Evolutionary conservation across 805 yeast genomes (phyloP).

Genomic region (Saccharomycopsis synnaedendra): DNA sequence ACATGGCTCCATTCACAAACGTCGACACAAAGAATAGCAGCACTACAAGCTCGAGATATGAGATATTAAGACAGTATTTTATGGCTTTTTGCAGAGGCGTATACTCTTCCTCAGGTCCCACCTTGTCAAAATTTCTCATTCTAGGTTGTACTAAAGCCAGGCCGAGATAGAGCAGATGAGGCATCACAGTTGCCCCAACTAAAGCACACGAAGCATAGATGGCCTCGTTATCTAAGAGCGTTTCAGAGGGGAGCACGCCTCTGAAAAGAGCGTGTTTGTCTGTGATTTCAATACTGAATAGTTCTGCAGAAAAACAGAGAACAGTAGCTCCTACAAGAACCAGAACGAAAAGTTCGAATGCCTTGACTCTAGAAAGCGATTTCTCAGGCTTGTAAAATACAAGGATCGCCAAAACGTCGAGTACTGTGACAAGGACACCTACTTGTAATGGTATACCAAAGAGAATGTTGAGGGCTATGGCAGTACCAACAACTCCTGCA

Average conservation of each 20-base stretch:
- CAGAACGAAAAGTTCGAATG: constrained; percentile 70
- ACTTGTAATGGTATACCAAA: constrained; percentile 62
- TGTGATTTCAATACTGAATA: constrained; percentile 38
- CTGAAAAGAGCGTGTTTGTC: constrained; percentile 24
- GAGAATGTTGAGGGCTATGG: constrained; percentile 71
- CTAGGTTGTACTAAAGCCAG: constrained; percentile 83
- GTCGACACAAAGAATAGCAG: constrained; percentile 73
- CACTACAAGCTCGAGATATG: constrained; percentile 57
- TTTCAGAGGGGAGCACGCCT: constrained; percentile 26
- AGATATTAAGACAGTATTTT: constrained; percentile 58
- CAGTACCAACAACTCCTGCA: constrained; percentile 92
- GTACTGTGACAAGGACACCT: constrained; percentile 69
- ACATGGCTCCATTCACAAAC: constrained; percentile 76
- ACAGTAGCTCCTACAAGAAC: constrained; percentile 64
- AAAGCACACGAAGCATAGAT: constrained; percentile 69
- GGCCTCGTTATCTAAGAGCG: constrained; percentile 47
- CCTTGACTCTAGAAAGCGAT: constrained; percentile 60
- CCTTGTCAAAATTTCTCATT: constrained; percentile 59
- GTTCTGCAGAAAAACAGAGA: constrained; percentile 64
- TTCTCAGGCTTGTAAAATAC: constrained; percentile 69
- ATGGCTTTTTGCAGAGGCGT: constrained; percentile 71
- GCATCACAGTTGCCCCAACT: constrained; percentile 92
- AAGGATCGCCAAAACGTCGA: constrained; percentile 72
- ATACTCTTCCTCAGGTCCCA: constrained; percentile 32
- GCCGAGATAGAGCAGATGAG: constrained; percentile 78